These are phyloP conservation scores for Solanum ossicruentum DNA, from an alignment of 257 asterid genomes.

Conservation along the genomic window DNA sequence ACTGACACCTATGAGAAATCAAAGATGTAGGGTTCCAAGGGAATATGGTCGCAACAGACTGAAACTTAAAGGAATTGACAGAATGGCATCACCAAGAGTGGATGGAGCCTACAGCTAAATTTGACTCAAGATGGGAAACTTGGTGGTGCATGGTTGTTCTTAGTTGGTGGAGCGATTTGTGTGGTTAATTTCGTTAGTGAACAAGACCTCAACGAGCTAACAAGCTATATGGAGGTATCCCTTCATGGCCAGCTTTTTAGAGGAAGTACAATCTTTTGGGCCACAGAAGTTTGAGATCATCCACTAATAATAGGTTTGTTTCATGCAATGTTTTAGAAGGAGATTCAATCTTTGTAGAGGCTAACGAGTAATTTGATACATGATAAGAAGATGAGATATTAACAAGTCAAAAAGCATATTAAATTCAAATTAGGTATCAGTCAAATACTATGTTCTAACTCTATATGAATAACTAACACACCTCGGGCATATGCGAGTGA, in stretches of 20 bases:
- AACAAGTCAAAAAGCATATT: not conserved
- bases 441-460: not conserved
- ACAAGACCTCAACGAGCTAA: not conserved
- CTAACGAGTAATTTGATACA: not conserved
- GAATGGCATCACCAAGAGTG: conserved; percentile 21
- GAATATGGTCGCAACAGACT: conserved; percentile 49
- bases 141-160: not conserved
- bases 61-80: conserved; percentile 42
- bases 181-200: too few relatives aligned
- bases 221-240: not conserved
- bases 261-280: not conserved
- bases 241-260: not conserved
- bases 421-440: not conserved
- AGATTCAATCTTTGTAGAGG: not conserved
- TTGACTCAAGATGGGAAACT: not conserved
- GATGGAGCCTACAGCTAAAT: too few relatives aligned
- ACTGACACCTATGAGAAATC: not conserved
- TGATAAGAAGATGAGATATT: not conserved
- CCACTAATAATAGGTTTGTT: not conserved
- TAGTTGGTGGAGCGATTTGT: not conserved
- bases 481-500: conserved; percentile 58
- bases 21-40: conserved; percentile 1
- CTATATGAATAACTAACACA: conserved; percentile 9
- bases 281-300: not conserved
- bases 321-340: not conserved